Evolutionary conservation across 208 protist species (phyloP), one percentile per base, ranked within the genome.

Genomic region (Novymonas esmeraldas): DNA sequence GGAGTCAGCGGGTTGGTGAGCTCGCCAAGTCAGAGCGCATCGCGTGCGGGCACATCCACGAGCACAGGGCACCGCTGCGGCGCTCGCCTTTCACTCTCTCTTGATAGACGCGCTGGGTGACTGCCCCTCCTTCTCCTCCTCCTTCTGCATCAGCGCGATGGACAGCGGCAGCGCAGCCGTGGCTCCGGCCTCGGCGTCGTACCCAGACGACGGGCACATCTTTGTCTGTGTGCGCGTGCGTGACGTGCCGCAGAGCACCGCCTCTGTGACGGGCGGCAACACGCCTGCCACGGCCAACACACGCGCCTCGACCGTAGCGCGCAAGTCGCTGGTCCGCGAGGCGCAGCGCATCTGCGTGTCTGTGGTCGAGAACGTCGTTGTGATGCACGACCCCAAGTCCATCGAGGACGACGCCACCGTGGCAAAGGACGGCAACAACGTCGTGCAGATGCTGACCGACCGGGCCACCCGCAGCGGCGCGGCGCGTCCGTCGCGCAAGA

Each of bases 181-280:
- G n/a, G n/a, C n/a, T n/a, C n/a, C n/a, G n/a, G n/a, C n/a, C n/a
- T 13, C 38, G 13, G 49, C 36, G 39, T 75, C 61, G 2, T 87
- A 86, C 70, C 70, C 78, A 6, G 87, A 93, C 58, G 83, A 93
- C 49, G 87, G 87, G 10, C 83, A 90, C 68, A 93, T 93, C 44
- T 78, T 80, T 68, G 87, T 93, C 36, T 93, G 87, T 56, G 80
- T 93, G 54, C 87, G 87, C 29, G 73, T 93, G 14, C 82, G 87
- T 5, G 67, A 86, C 65, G 79, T 88, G 16, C 78, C 79, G 3
- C 65, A 67, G 24, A 62, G 81, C 50, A 52, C 62, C 26, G 58
- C 51, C 39, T 71, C 68, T 39, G 46, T 70, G 22, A 66, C 69
- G 26, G 67, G 58, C 48, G 60, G 50, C 48, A 58, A 31, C 63